Conservation (phyloP, 1,139 yeast species). For the Taiozyma sp. region DNA sequence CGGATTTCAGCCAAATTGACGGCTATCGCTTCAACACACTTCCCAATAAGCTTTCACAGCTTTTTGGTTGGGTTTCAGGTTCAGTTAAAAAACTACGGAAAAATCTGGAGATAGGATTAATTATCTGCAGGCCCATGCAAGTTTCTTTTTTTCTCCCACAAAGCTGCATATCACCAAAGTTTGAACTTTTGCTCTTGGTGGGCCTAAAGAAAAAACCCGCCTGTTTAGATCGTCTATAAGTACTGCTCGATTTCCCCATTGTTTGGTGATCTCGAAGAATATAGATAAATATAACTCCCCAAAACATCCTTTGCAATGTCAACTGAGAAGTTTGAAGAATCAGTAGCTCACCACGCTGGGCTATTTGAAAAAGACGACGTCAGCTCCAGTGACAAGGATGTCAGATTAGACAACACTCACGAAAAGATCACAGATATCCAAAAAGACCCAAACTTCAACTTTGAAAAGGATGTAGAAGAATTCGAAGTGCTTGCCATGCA, state of each 20-base stretch:
- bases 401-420: constrained; percentile 8
- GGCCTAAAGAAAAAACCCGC: neutral
- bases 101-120: neutral
- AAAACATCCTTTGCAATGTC: neutral
- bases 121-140: neutral
- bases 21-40: no score
- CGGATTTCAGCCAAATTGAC: no score
- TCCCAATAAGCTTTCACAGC: no score
- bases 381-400: neutral
- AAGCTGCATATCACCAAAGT: neutral
- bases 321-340: neutral
- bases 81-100: neutral
- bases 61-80: no score
- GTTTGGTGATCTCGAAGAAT: neutral
- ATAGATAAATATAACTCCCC: neutral
- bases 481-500: constrained; percentile 19
- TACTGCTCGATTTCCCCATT: neutral
- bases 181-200: neutral
- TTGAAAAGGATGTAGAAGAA: constrained; percentile 20
- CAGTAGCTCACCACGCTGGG: neutral
- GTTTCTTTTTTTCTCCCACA: neutral
- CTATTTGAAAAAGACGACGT: neutral
- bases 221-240: neutral
- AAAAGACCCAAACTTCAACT: constrained; percentile 13
- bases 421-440: constrained; percentile 13